Evolutionary conservation across 495 filamentous ascomycete species (phyloP), one percentile per base, ranked within the genome.

Genomic region (Achaetomiella virescens): DNA sequence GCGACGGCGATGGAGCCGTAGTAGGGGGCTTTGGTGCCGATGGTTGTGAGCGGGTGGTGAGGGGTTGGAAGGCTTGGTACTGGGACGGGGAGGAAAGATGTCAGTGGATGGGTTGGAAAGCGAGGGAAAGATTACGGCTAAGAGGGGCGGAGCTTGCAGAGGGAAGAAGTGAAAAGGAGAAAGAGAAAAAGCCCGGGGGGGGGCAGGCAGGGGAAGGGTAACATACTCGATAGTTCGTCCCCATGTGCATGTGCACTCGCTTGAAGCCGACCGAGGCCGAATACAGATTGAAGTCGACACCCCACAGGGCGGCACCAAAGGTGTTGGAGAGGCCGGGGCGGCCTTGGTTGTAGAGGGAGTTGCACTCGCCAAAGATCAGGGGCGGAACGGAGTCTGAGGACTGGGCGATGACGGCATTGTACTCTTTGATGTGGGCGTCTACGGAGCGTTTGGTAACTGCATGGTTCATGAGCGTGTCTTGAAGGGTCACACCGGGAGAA

Each of bases 241-340:
- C 83, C 70, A 79, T 75, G 64, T 89, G 85, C 80, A 87, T 84
- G 61, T 86, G 81, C 7, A 82, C 74, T 42, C 83, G 75, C 12
- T 69, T 68, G 73, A 87, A 82, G 29, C 76, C 78, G 8, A 75
- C 73, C 9, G 75, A 70, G 3, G 83, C 85, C 47, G 75, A 73
- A 61, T 78, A 80, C 15, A 86, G 72, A 60, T 79, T 80, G 73
- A 85, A 88, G 63, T 89, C 84, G 11, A 86, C 62, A 33, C 72
- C 80, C 85, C 85, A 89, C 29, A 88, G 79, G 0, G 85, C 83
- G 12, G 85, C 84, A 43, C 85, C 85, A 66, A 88, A 89, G 3
- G 82, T 73, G 70, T 88, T 85, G 37, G 82, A 85, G 12, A 87
- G 70, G 0, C 83, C 84, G 0, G 80, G 80, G 2, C 71, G 72